A percentile compares a stretch with the other conserved stretches of the same genome.
phyloP scores from a whole-genome alignment of 768 basidiomycete genomes.

The Lentinula raphanica region DNA sequence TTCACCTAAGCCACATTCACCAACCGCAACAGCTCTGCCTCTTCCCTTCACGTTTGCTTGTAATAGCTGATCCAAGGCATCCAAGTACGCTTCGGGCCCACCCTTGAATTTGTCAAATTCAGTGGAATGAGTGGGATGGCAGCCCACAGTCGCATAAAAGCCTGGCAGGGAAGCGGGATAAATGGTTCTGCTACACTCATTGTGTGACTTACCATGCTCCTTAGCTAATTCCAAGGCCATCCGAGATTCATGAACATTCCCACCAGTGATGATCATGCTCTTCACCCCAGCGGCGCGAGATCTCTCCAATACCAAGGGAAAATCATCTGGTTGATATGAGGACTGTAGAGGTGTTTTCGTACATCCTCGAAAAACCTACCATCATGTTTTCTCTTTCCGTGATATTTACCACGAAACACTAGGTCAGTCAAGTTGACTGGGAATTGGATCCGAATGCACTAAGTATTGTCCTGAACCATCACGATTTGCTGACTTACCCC shows the following conservation, averaged over 20 bases:
- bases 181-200: not conserved
- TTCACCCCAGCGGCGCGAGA: slow-evolving; percentile 56
- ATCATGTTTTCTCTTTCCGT: slow-evolving; percentile 44
- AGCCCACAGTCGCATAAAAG: slow-evolving; percentile 70
- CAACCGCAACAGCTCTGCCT: slow-evolving; percentile 65
- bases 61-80: slow-evolving; percentile 52
- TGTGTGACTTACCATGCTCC: slow-evolving; percentile 37
- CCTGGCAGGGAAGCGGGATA: too few species aligned
- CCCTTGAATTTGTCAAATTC: slow-evolving; percentile 58
- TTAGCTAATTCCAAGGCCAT: slow-evolving; percentile 58
- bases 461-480: not conserved
- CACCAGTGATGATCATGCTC: slow-evolving; percentile 74
- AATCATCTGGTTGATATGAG: too few species aligned
- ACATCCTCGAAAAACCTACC: slow-evolving; percentile 26
- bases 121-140: slow-evolving; percentile 70
- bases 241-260: slow-evolving; percentile 58
- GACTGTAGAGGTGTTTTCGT: too few species aligned
- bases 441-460: too few species aligned
- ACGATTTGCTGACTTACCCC: not conserved
- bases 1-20: slow-evolving; percentile 83
- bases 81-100: slow-evolving; percentile 59
- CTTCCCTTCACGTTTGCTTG: slow-evolving; percentile 39
- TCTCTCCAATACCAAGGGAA: slow-evolving; percentile 52
- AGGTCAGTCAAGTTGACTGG: slow-evolving; percentile 54
- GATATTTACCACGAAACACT: slow-evolving; percentile 49